A percentile compares a stretch with the other conserved stretches of the same genome.
phyloP scores from a whole-genome alignment of 2,329 filamentous ascomycete species.

The Epichloe typhina region DNA sequence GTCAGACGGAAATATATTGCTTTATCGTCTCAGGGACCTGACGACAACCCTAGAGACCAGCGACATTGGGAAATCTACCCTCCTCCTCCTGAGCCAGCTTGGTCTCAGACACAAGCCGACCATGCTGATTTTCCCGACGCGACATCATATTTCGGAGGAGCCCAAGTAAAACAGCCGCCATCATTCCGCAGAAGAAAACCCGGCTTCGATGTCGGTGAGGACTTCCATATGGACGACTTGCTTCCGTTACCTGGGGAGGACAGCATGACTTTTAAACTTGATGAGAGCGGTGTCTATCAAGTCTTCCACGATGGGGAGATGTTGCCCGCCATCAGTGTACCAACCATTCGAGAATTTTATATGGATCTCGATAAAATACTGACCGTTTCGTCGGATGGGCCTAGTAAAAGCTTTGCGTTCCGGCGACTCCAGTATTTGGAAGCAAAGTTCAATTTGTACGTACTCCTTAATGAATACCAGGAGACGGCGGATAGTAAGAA shows the following conservation, averaged over 20 bases:
- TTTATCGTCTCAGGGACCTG: constrained; percentile 66
- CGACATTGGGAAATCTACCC: constrained; percentile 81
- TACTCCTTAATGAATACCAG: constrained; percentile 89
- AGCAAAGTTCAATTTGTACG: constrained; percentile 92
- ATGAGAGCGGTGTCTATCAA: constrained; percentile 80
- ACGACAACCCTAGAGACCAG: constrained; percentile 80
- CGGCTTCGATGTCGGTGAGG: constrained; percentile 80
- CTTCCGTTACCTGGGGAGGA: constrained; percentile 59
- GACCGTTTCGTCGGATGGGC: constrained; percentile 84
- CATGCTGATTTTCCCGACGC: constrained; percentile 9
- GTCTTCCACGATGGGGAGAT: constrained; percentile 58
- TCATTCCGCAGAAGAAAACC: constrained; percentile 59
- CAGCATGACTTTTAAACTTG: constrained; percentile 64
- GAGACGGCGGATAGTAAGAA: constrained; percentile 97
- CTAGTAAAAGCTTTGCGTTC: constrained; percentile 94
- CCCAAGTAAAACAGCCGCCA: constrained; percentile 10
- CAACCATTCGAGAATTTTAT: constrained; percentile 88
- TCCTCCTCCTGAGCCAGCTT: constrained; percentile 79
- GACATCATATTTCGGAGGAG: neutral
- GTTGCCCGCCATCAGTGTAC: constrained; percentile 67
- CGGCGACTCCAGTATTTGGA: constrained; percentile 89
- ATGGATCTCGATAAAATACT: constrained; percentile 83
- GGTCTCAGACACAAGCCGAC: constrained; percentile 32
- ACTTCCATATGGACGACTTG: constrained; percentile 73
- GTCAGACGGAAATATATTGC: constrained; percentile 79